Evolutionary conservation across 208 protist genomes (phyloP).

Genomic region (Wallacemonas collosoma): DNA sequence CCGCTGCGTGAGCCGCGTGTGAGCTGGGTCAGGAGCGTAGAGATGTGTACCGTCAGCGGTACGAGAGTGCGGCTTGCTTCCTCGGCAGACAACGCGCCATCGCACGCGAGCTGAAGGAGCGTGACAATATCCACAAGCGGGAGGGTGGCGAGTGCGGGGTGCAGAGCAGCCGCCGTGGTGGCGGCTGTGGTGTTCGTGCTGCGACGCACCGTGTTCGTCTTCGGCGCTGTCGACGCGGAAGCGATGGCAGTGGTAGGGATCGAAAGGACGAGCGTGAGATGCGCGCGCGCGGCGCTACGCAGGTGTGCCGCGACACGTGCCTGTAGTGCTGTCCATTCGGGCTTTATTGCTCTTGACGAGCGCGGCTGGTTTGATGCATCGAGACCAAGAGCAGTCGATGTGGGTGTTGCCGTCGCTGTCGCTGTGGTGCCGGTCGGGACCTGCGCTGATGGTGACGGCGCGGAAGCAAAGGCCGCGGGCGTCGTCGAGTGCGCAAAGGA

Average conservation of each 20-base stretch:
- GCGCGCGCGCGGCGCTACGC: background rate
- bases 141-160: constrained; percentile 2
- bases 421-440: no score
- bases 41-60: constrained; percentile 11
- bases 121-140: constrained; percentile 1
- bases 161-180: background rate
- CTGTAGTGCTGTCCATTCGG: background rate
- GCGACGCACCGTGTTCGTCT: no score
- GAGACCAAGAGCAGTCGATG: no score
- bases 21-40: background rate
- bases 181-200: no score
- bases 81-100: constrained; percentile 11
- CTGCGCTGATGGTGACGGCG: background rate
- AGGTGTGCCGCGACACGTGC: background rate
- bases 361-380: background rate
- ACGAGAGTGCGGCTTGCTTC: constrained; percentile 8
- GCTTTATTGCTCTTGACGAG: background rate
- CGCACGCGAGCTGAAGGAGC: constrained; percentile 18
- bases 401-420: no score
- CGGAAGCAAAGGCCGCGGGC: background rate
- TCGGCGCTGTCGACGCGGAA: background rate
- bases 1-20: background rate
- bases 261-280: background rate
- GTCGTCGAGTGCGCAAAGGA: constrained; percentile 3
- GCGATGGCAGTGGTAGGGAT: background rate